Conservation (phyloP, 305 asterid species). For the Fraxinus xanthoxyloides region DNA sequence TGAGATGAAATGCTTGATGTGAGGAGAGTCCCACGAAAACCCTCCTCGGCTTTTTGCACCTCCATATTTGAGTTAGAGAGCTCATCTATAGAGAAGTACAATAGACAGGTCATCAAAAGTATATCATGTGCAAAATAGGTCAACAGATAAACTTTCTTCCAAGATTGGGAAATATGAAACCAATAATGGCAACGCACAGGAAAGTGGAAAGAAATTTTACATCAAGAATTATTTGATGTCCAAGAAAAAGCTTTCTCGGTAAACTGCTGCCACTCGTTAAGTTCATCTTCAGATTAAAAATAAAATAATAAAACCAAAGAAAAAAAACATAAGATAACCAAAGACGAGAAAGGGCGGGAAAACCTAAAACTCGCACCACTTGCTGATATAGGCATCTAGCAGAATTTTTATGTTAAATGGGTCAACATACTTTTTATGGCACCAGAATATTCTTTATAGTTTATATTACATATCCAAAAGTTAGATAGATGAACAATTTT, state of each 20-base stretch:
- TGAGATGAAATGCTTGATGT: constrained; percentile 67
- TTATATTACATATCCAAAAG: not conserved
- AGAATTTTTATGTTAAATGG: not conserved
- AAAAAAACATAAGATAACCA: not conserved
- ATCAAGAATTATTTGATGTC: not conserved
- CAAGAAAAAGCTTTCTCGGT: not conserved
- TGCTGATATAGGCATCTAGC: not conserved
- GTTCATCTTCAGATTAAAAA: not conserved
- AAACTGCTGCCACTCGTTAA: not conserved
- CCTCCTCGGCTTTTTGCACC: constrained; percentile 59
- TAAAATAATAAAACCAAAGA: not conserved
- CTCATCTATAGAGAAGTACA: constrained; percentile 62
- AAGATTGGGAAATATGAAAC: not conserved
- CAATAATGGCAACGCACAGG: not conserved
- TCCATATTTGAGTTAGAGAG: constrained; percentile 68
- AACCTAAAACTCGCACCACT: not conserved
- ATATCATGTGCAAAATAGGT: not conserved
- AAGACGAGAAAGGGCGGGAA: not conserved
- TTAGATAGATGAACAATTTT: not conserved
- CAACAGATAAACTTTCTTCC: not conserved
- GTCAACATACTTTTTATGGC: not conserved
- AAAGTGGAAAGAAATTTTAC: not conserved
- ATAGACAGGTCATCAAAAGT: constrained; percentile 17
- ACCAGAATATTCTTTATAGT: not conserved
- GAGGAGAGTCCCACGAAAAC: constrained; percentile 95